Base-by-base conservation (phyloP, 2,329 filamentous ascomycete species). In the Aureobasidium leucospermi region DNA sequence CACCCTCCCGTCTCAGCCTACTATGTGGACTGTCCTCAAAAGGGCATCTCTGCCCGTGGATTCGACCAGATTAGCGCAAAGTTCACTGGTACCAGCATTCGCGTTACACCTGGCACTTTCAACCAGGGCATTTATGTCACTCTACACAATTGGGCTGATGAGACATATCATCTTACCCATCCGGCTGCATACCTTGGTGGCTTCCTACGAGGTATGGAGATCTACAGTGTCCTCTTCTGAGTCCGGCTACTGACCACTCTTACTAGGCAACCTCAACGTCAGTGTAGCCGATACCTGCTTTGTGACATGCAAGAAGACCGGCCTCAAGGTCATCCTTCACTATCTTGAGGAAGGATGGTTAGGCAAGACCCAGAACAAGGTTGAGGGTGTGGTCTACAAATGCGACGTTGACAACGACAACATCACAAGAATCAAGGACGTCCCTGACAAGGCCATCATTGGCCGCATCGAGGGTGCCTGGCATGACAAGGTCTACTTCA, bases 51-150 rank as follows among this genome's bases (percentile, higher is more conserved):
- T 39, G 94, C 94, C 15, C 83, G 88, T 61, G 94, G 94, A 1
- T 99, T 93, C 70, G 94, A 99, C 70, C 94, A 99, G 77, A 86
- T 99, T 68, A 93, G 89, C 66, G 94, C 94, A 69, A 97, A 96
- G 74, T 99, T 99, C 75, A 97, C 94, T 1, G 94, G 94, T 60
- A 96, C 94, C 16, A 93, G 89, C 67, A 83, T 99, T 73, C 90
- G 91, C 70, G 93, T 99, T 39, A 86, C 87, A 23, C 90, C 94
- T 0, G 94, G 94, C 63, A 86, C 92, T 70, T 90, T 96, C 77
- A 99, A 99, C 73, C 80, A 95, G 65, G 94, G 94, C 64, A 97
- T 99, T 67, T 99, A 96, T 75, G 87, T 99, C 72, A 92, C 85
- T 9, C 76, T 97, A 29, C 85, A 90, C 67, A 87, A 85, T 64